These are phyloP conservation scores for Trichoderma guizhouense DNA, from an alignment of 2,329 filamentous ascomycete species.

Conservation along the genomic window DNA sequence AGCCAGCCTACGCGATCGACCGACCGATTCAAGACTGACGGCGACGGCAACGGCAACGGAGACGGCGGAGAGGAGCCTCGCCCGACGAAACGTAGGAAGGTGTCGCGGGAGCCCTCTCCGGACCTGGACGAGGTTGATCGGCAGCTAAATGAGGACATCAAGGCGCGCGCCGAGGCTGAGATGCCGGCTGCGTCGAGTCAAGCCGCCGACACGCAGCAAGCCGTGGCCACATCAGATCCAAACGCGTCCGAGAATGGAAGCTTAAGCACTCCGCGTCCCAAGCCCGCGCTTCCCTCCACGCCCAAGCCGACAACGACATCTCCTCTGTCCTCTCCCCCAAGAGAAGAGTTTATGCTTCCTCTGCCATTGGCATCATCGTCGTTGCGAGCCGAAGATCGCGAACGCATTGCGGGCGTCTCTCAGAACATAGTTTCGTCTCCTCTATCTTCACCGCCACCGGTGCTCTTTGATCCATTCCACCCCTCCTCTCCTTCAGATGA, in stretches of 20 bases:
- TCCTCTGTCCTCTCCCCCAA: constrained; percentile 39
- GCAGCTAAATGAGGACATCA: constrained; percentile 25
- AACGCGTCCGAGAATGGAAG: constrained; percentile 4
- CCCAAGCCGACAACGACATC: constrained; percentile 31
- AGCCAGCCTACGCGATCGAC: constrained; percentile 30
- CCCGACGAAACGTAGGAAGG: constrained; percentile 34
- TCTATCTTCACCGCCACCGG: constrained; percentile 54
- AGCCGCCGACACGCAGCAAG: neutral
- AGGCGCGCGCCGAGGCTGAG: constrained; percentile 16
- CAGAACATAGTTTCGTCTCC: constrained; percentile 48
- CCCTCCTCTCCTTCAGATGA: constrained; percentile 36
- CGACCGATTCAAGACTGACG: constrained; percentile 24
- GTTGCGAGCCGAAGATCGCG: constrained; percentile 25
- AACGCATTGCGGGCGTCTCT: constrained; percentile 23
- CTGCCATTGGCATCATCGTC: constrained; percentile 26
- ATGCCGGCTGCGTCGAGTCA: constrained; percentile 17
- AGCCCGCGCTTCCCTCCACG: constrained; percentile 18
- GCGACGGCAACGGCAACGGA: constrained; percentile 23
- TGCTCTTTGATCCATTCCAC: constrained; percentile 51
- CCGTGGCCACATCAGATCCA: neutral
- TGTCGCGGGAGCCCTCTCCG: constrained; percentile 26
- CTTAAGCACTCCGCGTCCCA: constrained; percentile 20
- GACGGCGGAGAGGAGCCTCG: constrained; percentile 24
- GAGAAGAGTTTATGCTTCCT: constrained; percentile 30
- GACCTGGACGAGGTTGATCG: constrained; percentile 17